Evolutionary conservation across 345 rosid species (phyloP), one percentile per base, ranked within the genome.

Genomic region (Conringia planisiliqua): DNA sequence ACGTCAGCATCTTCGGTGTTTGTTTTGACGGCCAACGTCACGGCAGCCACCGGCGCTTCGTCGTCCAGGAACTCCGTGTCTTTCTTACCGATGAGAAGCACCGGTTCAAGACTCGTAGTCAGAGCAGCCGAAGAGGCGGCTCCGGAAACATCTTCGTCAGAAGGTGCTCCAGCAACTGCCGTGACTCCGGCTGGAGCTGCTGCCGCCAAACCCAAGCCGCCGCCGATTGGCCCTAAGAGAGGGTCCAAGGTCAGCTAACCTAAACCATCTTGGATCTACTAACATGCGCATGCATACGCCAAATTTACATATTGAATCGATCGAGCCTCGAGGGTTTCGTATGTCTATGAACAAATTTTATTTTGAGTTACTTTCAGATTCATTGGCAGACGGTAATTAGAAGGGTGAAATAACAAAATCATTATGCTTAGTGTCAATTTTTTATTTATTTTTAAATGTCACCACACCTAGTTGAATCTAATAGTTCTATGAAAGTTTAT

Each of bases 161-260:
- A 71, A 46, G 48, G 29, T n/a, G 36, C 87, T 22, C 70, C 86
- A 1, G 63, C 86, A 43, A 16, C 87, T 62, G 43, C 85, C 11
- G 76, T 83, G 0, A 56, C 78, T 54, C 74, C 83, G 8, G 80
- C 80, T 22, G 73, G 10, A 14, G 75, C 27, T 59, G 83, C 81
- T 69, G 84, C 91, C 61, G 27, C 82, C 42, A 89, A 91, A 80
- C 83, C 93, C 39, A 88, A 89, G 85, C 97, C 90, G 7, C 86
- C 87, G 14, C 98, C 88, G 3, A 85, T 88, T 65, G 96, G 96
- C 51, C 97, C 98, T 80, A 87, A 93, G 83, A 93, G 98, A 88
- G 98, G 98, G 50, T 50, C 96, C 55, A 91, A 91, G 97, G 97
- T 89, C 65, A 82, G 69, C 44, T 73, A 52, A 22, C 22, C 42